Conservation (phyloP, 805 yeast genomes). For the Alloascoidea hylecoeti region DNA sequence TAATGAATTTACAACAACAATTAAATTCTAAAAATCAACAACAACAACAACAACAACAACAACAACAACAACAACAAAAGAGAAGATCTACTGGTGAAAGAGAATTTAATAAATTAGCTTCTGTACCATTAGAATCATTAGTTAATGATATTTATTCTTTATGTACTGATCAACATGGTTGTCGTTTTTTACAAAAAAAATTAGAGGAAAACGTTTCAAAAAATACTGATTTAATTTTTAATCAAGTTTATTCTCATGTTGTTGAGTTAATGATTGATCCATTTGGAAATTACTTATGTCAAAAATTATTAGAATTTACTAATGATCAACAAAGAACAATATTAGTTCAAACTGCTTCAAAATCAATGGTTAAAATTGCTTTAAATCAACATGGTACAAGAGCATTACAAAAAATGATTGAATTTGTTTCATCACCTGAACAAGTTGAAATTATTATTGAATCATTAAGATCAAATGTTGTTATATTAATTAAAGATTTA, state of each 20-base stretch:
- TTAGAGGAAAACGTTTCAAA: constrained; percentile 34
- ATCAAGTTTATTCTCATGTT: constrained; percentile 63
- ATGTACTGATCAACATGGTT: constrained; percentile 95
- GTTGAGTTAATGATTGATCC: constrained; percentile 86
- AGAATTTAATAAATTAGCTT: not conserved
- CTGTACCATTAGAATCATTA: constrained; percentile 33
- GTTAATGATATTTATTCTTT: constrained; percentile 53
- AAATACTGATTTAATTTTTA: constrained; percentile 42
- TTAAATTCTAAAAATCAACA: not conserved
- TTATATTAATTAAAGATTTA: constrained; percentile 68
- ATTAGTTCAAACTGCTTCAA: constrained; percentile 58
- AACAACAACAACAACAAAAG: not conserved
- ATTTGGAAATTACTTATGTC: constrained; percentile 93
- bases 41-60: constrained; percentile 1
- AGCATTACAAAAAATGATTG: constrained; percentile 86
- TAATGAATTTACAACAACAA: not conserved
- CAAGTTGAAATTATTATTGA: constrained; percentile 55
- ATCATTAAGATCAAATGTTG: constrained; percentile 57
- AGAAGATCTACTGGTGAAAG: not conserved
- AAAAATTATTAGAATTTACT: constrained; percentile 74
- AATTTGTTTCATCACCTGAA: constrained; percentile 55
- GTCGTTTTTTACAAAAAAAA: constrained; percentile 82
- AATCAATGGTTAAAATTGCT: constrained; percentile 67
- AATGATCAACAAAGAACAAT: constrained; percentile 52
- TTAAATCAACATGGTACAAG: constrained; percentile 94